Evolutionary conservation across 805 yeast species (phyloP).

Genomic region (Hanseniaspora valbyensis): DNA sequence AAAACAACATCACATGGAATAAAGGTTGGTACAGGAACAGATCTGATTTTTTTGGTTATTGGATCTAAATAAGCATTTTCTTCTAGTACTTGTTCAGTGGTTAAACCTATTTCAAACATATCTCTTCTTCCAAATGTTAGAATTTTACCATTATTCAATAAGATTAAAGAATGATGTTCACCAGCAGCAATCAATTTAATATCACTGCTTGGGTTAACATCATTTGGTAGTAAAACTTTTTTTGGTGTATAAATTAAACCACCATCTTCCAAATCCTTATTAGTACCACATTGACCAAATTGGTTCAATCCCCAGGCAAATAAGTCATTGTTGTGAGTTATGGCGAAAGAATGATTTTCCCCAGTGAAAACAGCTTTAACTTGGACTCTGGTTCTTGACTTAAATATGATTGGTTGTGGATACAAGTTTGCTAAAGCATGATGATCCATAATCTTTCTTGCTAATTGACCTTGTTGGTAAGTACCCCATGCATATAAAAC

Average conservation of each 20-base stretch:
- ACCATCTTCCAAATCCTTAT: constrained; percentile 73
- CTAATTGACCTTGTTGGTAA: constrained; percentile 87
- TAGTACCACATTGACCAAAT: constrained; percentile 88
- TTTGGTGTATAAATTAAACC: constrained; percentile 72
- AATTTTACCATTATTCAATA: constrained; percentile 60
- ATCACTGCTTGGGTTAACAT: constrained; percentile 35
- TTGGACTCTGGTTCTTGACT: constrained; percentile 53
- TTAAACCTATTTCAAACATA: constrained; percentile 75
- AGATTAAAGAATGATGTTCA: constrained; percentile 82
- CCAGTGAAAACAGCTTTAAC: constrained; percentile 80
- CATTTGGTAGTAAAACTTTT: constrained; percentile 51
- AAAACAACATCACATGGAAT: constrained; percentile 47
- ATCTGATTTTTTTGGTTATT: constrained; percentile 63
- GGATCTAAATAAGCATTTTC: constrained; percentile 61
- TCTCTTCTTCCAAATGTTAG: constrained; percentile 85
- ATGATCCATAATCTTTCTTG: constrained; percentile 72
- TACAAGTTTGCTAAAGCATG: constrained; percentile 10
- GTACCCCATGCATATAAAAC: constrained; percentile 94
- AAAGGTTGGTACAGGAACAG: constrained; percentile 75
- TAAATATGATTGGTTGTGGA: constrained; percentile 11
- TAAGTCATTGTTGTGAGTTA: constrained; percentile 59
- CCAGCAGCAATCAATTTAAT: constrained; percentile 67
- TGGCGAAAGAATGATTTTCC: constrained; percentile 91
- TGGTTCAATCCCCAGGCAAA: constrained; percentile 93
- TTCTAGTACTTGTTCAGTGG: constrained; percentile 51